A percentile compares a stretch with the other conserved stretches of the same genome.
Conservation (phyloP, 2,329 filamentous ascomycete genomes). For the Fusarium sp. region DNA sequence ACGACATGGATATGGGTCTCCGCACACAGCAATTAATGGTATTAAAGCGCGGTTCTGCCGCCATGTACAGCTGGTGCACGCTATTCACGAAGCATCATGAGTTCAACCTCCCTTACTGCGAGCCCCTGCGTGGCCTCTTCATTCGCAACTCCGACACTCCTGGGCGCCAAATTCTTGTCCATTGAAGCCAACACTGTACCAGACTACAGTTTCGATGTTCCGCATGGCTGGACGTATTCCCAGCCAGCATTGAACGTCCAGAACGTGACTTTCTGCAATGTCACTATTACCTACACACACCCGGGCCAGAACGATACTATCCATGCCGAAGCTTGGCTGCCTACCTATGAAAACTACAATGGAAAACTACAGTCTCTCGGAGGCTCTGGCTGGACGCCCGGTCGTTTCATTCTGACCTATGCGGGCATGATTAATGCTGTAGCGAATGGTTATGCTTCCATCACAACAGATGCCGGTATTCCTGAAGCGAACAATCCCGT, state of each 20-base stretch:
- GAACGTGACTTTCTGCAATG: too few species aligned
- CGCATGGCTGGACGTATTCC: constrained; percentile 26
- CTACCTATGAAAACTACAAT: background rate
- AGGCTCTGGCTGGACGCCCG: too few species aligned
- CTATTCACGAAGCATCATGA: background rate
- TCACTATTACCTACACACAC: too few species aligned
- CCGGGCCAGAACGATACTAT: too few species aligned
- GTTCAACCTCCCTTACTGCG: background rate
- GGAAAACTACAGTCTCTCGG: too few species aligned
- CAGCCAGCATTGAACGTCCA: constrained; percentile 20
- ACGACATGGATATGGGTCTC: background rate
- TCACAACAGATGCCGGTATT: background rate
- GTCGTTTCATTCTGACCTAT: too few species aligned
- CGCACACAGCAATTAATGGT: background rate
- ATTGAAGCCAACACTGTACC: constrained; percentile 24
- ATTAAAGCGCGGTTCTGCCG: background rate
- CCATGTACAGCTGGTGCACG: background rate
- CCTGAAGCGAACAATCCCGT: background rate
- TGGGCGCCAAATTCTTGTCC: background rate
- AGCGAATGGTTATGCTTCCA: too few species aligned
- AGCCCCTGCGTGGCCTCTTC: background rate
- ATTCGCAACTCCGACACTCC: background rate
- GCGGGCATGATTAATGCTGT: too few species aligned
- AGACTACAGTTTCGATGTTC: constrained; percentile 29
- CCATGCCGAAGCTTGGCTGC: too few species aligned